Conservation (phyloP, 306 rosid species). For the Medicago lupulina region DNA sequence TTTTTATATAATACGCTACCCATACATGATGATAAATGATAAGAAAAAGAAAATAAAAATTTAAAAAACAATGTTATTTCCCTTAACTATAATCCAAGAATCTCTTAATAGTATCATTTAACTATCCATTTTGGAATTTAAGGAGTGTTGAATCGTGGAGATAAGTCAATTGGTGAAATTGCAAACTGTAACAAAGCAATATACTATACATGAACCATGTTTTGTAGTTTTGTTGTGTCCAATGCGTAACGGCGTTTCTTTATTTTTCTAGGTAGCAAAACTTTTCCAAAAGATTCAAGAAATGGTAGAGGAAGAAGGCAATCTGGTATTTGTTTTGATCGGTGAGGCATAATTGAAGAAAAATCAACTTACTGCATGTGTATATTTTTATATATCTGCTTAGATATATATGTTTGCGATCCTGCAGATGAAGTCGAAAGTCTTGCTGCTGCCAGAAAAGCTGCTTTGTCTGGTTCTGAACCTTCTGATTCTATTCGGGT, state of each 20-base stretch:
- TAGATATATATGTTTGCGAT: slow-evolving; percentile 41
- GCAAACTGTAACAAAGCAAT: background rate
- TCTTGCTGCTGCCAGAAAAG: slow-evolving; percentile 97
- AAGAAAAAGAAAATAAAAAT: background rate
- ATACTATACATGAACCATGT: slow-evolving; percentile 18
- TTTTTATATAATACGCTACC: background rate
- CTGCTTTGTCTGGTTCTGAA: slow-evolving; percentile 97
- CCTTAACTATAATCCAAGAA: background rate
- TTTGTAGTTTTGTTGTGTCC: slow-evolving; percentile 30
- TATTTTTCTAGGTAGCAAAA: slow-evolving; percentile 76
- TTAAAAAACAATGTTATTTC: background rate
- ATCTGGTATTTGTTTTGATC: slow-evolving; percentile 97
- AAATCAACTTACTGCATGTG: slow-evolving; percentile 38
- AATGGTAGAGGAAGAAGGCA: slow-evolving; percentile 84
- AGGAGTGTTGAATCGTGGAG: slow-evolving; percentile 28
- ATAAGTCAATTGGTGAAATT: slow-evolving; percentile 12
- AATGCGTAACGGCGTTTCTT: slow-evolving; percentile 21
- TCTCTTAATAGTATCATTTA: slow-evolving; percentile 17
- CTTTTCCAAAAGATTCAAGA: slow-evolving; percentile 94
- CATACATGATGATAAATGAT: background rate
- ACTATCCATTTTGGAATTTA: background rate
- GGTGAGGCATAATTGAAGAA: slow-evolving; percentile 66
- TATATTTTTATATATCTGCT: slow-evolving; percentile 39
- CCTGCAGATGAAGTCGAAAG: slow-evolving; percentile 96
- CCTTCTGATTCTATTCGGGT: slow-evolving; percentile 99